Evolutionary conservation across 2,329 filamentous ascomycete species (phyloP).

Genomic region (Hymenoscyphus occultus): DNA sequence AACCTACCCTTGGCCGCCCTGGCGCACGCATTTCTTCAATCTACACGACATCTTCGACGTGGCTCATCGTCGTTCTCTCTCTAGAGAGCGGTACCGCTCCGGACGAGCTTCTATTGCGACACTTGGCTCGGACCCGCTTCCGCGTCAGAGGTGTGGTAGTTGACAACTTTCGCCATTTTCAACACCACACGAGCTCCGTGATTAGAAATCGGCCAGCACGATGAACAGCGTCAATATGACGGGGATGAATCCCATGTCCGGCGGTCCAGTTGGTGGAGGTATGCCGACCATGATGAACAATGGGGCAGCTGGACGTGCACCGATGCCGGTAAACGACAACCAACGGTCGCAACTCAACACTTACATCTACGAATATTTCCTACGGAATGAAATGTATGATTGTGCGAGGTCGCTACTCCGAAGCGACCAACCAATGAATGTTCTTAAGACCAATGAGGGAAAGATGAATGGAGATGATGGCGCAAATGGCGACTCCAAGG

Average conservation of each 20-base stretch:
- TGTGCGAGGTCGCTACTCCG: slow-evolving; percentile 73
- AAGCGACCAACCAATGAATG: slow-evolving; percentile 63
- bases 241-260: slow-evolving; percentile 64
- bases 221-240: slow-evolving; percentile 52
- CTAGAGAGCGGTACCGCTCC: slow-evolving; percentile 6
- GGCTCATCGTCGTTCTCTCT: not conserved
- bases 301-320: slow-evolving; percentile 44
- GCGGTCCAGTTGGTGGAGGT: slow-evolving; percentile 56
- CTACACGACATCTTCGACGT: not conserved
- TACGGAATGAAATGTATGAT: slow-evolving; percentile 80
- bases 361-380: slow-evolving; percentile 88
- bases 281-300: slow-evolving; percentile 62
- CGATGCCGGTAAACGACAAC: slow-evolving; percentile 37
- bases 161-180: slow-evolving; percentile 22
- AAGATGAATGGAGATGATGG: slow-evolving; percentile 70
- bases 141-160: slow-evolving; percentile 33
- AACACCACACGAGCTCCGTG: not conserved
- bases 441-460: slow-evolving; percentile 66
- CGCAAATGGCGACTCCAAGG: slow-evolving; percentile 82
- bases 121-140: slow-evolving; percentile 28
- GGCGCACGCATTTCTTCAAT: slow-evolving; percentile 11
- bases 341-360: slow-evolving; percentile 67
- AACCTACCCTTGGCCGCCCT: slow-evolving; percentile 23
- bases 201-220: slow-evolving; percentile 13
- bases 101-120: slow-evolving; percentile 24